Evolutionary conservation across 495 filamentous ascomycete species (phyloP), one percentile per base, ranked within the genome.

Genomic region (Polyplosphaeria fusca): DNA sequence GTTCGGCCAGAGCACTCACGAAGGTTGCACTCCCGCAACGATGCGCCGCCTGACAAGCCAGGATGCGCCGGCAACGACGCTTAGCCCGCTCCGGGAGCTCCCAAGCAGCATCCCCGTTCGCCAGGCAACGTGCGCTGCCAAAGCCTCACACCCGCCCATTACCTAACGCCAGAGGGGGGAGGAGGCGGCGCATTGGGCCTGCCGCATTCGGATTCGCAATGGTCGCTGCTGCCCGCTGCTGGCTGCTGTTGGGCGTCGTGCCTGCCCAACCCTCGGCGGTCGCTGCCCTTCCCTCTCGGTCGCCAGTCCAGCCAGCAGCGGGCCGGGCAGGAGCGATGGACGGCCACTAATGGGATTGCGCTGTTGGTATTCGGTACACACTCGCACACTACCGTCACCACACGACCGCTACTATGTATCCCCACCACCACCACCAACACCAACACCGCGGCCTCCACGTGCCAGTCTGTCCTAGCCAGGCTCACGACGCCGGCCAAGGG

Each of bases 141-240:
- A 9, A 9, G 39, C 39, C 11, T n/a, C 45, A 28, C 45, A 26
- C 27, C n/a, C 19, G 24, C 37, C n/a, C 25, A 54, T 54, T 45
- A 37, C 39, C 40, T 19, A 45, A 35, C 14, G 39, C 14, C 38
- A 5, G 7, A 14, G 39, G 3, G 23, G 28, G 39, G 5, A 25
- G 52, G 19, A 28, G 35, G 51, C 2, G 39, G 52, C 42, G 52
- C 41, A 40, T 55, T 47, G 52, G n/a, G 52, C 41, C 52, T 45
- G 39, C 52, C 40, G 41, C 52, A 7, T 44, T 38, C 52, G 37
- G 16, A 5, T 2, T 13, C 4, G 24, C n/a, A n/a, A n/a, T n/a
- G n/a, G n/a, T n/a, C n/a, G 18, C 9, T 18, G 9, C 18, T 19
- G 9, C 19, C 9, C 39, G 19, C 9, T 42, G 18, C 19, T 42